phyloP scores from a whole-genome alignment of 208 protist genomes.

The Trichomonas tenax region DNA sequence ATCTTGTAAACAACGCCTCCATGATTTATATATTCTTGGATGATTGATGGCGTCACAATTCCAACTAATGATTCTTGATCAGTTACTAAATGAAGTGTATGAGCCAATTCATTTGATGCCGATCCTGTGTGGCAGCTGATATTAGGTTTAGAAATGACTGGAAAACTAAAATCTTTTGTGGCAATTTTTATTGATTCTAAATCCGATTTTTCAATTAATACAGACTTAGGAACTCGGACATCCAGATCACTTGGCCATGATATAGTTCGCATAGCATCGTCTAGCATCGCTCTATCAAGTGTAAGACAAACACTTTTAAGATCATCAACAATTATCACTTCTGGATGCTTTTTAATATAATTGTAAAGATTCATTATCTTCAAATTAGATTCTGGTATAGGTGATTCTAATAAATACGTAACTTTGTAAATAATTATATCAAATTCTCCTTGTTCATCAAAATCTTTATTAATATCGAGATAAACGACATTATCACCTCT shows the following conservation, averaged over 20 bases:
- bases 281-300: not conserved
- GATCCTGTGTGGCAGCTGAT: not conserved
- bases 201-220: not conserved
- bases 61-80: not conserved
- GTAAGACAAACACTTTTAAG: not conserved
- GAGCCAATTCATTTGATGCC: not conserved
- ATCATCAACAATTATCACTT: slow-evolving; percentile 4
- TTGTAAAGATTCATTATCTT: not conserved
- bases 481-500: not conserved
- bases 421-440: slow-evolving; percentile 17
- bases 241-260: not conserved
- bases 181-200: not conserved
- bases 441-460: not conserved
- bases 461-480: not conserved
- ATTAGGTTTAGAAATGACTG: not conserved
- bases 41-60: not conserved
- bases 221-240: not conserved
- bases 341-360: not conserved
- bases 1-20: not conserved
- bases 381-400: not conserved
- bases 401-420: not conserved
- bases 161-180: not conserved
- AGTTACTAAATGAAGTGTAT: not conserved
- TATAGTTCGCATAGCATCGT: not conserved
- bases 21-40: slow-evolving; percentile 13